Evolutionary conservation across 2,329 filamentous ascomycete genomes (phyloP), one percentile per base, ranked within the genome.

Genomic region (Septoria petroselini): DNA sequence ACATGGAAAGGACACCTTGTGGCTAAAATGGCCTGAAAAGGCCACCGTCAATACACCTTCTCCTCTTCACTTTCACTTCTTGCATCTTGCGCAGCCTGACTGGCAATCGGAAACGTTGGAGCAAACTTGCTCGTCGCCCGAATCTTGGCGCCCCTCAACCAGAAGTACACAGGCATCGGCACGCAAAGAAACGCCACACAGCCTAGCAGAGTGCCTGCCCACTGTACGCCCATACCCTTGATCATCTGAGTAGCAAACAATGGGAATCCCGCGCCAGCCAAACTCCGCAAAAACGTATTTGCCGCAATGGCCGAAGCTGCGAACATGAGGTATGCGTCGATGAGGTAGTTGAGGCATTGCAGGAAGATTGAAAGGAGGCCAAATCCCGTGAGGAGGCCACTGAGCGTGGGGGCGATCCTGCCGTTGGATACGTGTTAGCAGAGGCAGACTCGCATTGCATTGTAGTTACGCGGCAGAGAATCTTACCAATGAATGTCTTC

Each of bases 301-400:
- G 65, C 69, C 1, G 69, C 70, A 7, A 67, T 61, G 1, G 63
- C 60, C 7, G 59, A 62, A 1, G 60, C 60, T 6, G 70, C 69
- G 41, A 76, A 71, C 68, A 80, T 79, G n/a, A 82, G 69, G 56
- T 82, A 82, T 0, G 77, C 75, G 37, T 80, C 76, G 19, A 81
- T 69, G 8, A 71, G 64, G 54, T 74, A 71, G 52, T 70, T 70
- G 41, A 67, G 53, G 40, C 65, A 65, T 31, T 68, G 64, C 42
- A 69, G 58, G 56, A 71, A 70, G 71, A 76, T 44, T 65, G 57
- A 54, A 55, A 64, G 71, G 30, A 77, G 67, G 41, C 69, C 60
- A 53, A 71, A 69, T 0, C 74, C 75, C 18, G 75, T 67, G 31
- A 67, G 67, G 0, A 73, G 57, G 1, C 70, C 71, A 3, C 71